phyloP scores from a whole-genome alignment of 2,329 filamentous ascomycete genomes.

The Penicillium sp. region DNA sequence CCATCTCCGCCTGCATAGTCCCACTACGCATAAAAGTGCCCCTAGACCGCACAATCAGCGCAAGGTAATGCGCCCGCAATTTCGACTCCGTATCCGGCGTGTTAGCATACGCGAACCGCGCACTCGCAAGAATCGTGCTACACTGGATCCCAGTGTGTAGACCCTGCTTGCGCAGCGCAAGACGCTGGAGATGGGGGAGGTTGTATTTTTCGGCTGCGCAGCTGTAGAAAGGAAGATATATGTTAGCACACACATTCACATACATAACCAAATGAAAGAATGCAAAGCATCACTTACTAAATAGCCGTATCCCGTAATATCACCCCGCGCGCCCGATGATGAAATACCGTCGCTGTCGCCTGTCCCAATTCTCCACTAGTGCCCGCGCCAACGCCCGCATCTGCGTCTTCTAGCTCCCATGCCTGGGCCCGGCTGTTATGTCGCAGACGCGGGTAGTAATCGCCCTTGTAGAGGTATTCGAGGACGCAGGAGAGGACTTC shows the following conservation, averaged over 20 bases:
- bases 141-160: constrained; percentile 81
- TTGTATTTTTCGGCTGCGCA: constrained; percentile 84
- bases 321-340: constrained; percentile 62
- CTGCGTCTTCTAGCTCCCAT: constrained; percentile 74
- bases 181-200: constrained; percentile 77
- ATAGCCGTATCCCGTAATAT: constrained; percentile 86
- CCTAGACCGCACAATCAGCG: constrained; percentile 84
- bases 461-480: constrained; percentile 90
- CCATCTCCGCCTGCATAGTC: constrained; percentile 96
- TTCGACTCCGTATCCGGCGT: constrained; percentile 91
- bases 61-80: constrained; percentile 84
- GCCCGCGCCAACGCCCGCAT: constrained; percentile 35
- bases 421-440: constrained; percentile 78
- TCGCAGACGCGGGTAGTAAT: constrained; percentile 81
- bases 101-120: constrained; percentile 85
- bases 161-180: constrained; percentile 84
- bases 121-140: constrained; percentile 79
- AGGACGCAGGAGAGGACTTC: constrained; percentile 88
- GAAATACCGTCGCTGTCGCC: constrained; percentile 67
- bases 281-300: constrained; percentile 55
- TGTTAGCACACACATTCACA: not conserved
- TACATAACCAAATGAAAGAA: not conserved
- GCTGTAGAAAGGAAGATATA: constrained; percentile 22
- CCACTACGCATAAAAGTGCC: constrained; percentile 89
- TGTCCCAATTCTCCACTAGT: constrained; percentile 19